Percentiles rank a stretch among this genome's conserved stretches.
These are phyloP conservation scores for Lunasporangiospora selenospora DNA, from an alignment of 192 early-diverging fungal genomes.

Conservation along the genomic window DNA sequence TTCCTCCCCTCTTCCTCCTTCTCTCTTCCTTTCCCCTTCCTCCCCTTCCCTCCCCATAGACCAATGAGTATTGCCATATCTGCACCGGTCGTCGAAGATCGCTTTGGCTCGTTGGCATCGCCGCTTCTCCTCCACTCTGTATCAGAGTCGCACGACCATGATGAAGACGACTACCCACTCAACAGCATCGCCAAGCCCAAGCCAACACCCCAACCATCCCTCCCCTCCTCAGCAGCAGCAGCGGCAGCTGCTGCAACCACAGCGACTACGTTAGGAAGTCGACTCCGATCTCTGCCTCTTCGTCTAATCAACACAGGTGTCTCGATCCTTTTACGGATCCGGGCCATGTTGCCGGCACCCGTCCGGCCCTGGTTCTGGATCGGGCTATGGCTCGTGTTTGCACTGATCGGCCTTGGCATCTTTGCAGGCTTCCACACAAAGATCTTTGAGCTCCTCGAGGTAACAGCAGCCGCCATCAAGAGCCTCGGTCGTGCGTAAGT, in stretches of 20 bases:
- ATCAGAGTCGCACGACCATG: too few species aligned
- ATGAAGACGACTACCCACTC: too few species aligned
- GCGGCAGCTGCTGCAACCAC: background rate
- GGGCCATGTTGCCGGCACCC: constrained; percentile 11
- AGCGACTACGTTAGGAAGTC: too few species aligned
- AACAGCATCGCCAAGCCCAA: too few species aligned
- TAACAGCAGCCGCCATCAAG: constrained; percentile 30
- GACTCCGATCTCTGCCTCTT: constrained; percentile 16
- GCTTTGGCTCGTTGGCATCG: background rate
- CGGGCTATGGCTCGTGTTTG: constrained; percentile 28
- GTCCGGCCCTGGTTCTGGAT: constrained; percentile 46
- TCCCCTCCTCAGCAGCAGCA: background rate
- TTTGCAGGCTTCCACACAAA: constrained; percentile 39
- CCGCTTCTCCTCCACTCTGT: background rate
- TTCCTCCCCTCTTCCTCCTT: background rate
- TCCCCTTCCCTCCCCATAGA: background rate
- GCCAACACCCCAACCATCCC: background rate
- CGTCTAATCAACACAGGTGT: constrained; percentile 15
- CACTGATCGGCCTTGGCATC: constrained; percentile 3
- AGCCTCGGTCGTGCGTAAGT: constrained; percentile 44
- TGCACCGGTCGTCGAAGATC: too few species aligned
- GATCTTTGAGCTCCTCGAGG: constrained; percentile 37
- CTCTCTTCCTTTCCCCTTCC: background rate
- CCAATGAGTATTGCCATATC: too few species aligned
- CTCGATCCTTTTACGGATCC: constrained; percentile 17